phyloP scores from a whole-genome alignment of 257 asterid species.

The Rhazya stricta region DNA sequence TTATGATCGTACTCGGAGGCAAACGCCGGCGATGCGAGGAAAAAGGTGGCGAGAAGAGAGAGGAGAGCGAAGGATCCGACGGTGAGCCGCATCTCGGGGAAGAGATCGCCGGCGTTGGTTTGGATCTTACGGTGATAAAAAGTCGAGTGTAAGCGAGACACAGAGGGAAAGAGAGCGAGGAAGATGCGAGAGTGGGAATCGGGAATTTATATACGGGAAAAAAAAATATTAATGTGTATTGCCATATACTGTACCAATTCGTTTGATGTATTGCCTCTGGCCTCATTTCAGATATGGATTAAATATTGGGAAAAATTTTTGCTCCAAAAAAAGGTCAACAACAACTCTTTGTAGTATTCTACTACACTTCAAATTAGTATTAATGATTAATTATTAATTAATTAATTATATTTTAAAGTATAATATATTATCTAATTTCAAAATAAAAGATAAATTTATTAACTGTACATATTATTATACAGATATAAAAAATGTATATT shows the following conservation, averaged over 20 bases:
- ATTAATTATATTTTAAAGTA: no score
- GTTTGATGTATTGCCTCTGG: background rate
- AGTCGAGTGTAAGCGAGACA: background rate
- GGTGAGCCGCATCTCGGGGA: constrained; percentile 28
- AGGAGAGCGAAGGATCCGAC: constrained; percentile 23
- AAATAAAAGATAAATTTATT: no score
- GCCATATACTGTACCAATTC: no score
- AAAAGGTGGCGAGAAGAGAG: constrained; percentile 18
- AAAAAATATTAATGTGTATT: background rate
- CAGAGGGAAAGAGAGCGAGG: background rate
- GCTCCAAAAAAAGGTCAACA: background rate
- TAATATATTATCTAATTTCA: no score
- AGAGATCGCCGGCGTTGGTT: constrained; percentile 29
- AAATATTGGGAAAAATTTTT: no score
- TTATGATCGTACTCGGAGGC: constrained; percentile 49
- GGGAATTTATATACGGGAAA: background rate
- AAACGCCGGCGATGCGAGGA: constrained; percentile 29
- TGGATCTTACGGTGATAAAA: constrained; percentile 17
- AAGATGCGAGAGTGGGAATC: background rate
- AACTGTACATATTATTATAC: no score
- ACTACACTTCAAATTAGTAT: no score
- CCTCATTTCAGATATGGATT: no score
- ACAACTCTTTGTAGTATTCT: no score
- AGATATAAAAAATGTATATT: no score
- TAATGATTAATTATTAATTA: no score